Percentiles rank a stretch among this genome's conserved stretches.
Evolutionary conservation across 202 grass and related monocot genomes (phyloP).

Genomic region (Panicum virgatum): DNA sequence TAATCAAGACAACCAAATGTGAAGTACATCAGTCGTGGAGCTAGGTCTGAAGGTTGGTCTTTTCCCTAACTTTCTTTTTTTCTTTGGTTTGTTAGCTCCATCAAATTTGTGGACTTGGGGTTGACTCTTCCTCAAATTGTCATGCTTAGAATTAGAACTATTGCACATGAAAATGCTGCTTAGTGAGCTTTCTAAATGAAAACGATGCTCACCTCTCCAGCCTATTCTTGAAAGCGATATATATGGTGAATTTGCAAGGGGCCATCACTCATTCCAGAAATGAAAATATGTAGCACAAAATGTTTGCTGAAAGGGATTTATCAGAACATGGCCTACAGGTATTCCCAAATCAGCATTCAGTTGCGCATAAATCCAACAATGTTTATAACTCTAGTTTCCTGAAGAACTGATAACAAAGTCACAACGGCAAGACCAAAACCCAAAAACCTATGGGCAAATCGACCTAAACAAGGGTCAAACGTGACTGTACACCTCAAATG

Average conservation of each 20-base stretch:
- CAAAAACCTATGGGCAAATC: background rate
- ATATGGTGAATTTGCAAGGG: background rate
- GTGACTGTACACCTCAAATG: background rate
- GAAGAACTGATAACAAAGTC: background rate
- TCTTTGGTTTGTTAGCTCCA: background rate
- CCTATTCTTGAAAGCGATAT: background rate
- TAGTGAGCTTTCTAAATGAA: background rate
- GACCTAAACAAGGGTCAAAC: background rate
- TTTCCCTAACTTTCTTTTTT: background rate
- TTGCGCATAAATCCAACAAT: background rate
- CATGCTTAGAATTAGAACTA: background rate
- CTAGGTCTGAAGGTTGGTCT: background rate
- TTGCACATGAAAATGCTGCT: background rate
- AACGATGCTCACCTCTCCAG: background rate
- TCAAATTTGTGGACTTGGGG: background rate
- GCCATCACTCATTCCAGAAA: background rate
- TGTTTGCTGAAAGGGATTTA: background rate
- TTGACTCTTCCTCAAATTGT: background rate
- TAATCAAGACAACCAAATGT: slow-evolving; percentile 9
- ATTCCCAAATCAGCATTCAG: slow-evolving; percentile 8
- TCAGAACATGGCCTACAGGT: background rate
- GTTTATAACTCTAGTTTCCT: background rate
- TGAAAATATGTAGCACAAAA: background rate
- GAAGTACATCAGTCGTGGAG: background rate
- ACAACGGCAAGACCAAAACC: background rate